phyloP scores from a whole-genome alignment of 1,284 basidiomycete species.

The Thecaphora thlaspeos region DNA sequence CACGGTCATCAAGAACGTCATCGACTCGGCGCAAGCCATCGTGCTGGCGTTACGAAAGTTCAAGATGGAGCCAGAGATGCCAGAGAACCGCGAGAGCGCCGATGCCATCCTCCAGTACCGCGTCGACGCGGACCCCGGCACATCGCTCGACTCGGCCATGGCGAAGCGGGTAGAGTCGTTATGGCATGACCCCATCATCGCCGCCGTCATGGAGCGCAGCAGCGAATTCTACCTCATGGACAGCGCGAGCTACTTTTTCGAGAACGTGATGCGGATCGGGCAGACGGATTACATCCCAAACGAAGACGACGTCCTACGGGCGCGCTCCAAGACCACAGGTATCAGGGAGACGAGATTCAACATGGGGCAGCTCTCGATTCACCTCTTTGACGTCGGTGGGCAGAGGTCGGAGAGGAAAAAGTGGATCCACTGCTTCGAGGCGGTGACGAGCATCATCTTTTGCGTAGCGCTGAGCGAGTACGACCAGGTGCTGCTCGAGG shows the following conservation, averaged over 20 bases:
- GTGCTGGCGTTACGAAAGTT: slow-evolving; percentile 87
- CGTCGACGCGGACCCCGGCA: slow-evolving; percentile 52
- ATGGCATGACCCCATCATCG: slow-evolving; percentile 88
- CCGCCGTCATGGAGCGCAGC: slow-evolving; percentile 78
- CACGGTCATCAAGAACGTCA: slow-evolving; percentile 64
- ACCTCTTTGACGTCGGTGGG: slow-evolving; percentile 55
- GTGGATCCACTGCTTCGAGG: slow-evolving; percentile 58
- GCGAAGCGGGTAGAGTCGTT: slow-evolving; percentile 76
- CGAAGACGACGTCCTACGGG: slow-evolving; percentile 83
- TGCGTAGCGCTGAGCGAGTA: slow-evolving; percentile 57
- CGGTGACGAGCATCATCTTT: slow-evolving; percentile 53
- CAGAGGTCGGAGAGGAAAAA: slow-evolving; percentile 54
- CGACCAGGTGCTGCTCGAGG: slow-evolving; percentile 48
- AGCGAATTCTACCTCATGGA: slow-evolving; percentile 97
- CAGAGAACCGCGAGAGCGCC: slow-evolving; percentile 67
- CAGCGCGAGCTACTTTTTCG: slow-evolving; percentile 88
- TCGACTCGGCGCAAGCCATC: slow-evolving; percentile 76
- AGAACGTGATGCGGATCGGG: slow-evolving; percentile 78
- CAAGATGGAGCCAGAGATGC: slow-evolving; percentile 75
- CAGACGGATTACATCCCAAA: slow-evolving; percentile 77
- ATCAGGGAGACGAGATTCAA: slow-evolving; percentile 77
- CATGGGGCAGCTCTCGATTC: slow-evolving; percentile 59
- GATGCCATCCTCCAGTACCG: slow-evolving; percentile 62
- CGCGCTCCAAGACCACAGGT: slow-evolving; percentile 85
- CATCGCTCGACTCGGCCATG: slow-evolving; percentile 59